A percentile compares a stretch with the other conserved stretches of the same genome.
Conservation (phyloP, 805 yeast species). For the Teunomyces tritomae region DNA sequence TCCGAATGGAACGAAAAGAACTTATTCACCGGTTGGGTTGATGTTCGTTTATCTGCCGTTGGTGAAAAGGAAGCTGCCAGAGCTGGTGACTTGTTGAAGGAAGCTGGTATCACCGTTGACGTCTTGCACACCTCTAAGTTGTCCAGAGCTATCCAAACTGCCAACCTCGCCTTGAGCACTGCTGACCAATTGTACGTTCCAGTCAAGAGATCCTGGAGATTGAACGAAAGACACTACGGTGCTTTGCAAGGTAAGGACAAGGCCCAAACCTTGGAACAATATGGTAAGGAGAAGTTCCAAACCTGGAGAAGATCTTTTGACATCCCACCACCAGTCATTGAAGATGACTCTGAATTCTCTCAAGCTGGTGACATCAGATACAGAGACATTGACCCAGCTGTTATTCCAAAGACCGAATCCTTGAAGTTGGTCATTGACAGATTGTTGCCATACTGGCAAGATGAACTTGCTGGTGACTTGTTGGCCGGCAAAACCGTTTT, state of each 20-base stretch:
- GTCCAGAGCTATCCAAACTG: constrained; percentile 95
- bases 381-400: constrained; percentile 77
- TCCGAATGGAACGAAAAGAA: constrained; percentile 98
- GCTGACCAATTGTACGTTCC: constrained; percentile 92
- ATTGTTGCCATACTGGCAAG: constrained; percentile 96
- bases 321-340: constrained; percentile 91
- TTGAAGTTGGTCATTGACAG: constrained; percentile 93
- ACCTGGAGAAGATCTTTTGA: constrained; percentile 97
- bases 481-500: constrained; percentile 85
- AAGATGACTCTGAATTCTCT: constrained; percentile 72
- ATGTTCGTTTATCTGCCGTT: constrained; percentile 75
- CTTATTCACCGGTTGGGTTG: constrained; percentile 99
- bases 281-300: constrained; percentile 91
- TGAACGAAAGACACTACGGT: constrained; percentile 99
- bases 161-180: constrained; percentile 84
- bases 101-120: constrained; percentile 82
- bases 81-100: constrained; percentile 90
- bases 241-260: constrained; percentile 98
- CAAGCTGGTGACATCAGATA: constrained; percentile 87
- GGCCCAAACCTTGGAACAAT: constrained; percentile 84
- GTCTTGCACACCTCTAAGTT: constrained; percentile 86
- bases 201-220: constrained; percentile 94
- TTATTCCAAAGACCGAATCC: constrained; percentile 91
- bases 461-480: constrained; percentile 80
- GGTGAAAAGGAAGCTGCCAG: constrained; percentile 90